A percentile compares a stretch with the other conserved stretches of the same genome.
phyloP scores from a whole-genome alignment of 2,329 filamentous ascomycete species.

The Scortechinia acanthostroma region DNA sequence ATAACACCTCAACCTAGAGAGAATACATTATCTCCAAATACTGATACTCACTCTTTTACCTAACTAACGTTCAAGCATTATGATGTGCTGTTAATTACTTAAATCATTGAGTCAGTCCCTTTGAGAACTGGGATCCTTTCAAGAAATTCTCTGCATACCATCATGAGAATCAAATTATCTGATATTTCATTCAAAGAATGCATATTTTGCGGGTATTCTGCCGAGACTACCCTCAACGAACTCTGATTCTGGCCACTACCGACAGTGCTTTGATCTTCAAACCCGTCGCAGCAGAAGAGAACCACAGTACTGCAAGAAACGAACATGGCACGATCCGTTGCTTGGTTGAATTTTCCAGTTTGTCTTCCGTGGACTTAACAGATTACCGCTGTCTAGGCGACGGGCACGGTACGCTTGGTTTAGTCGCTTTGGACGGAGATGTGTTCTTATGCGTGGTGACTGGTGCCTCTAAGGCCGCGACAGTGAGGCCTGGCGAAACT shows the following conservation, averaged over 20 bases:
- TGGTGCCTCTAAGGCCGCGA: slow-evolving; percentile 70
- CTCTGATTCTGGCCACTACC: slow-evolving; percentile 76
- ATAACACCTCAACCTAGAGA: too few relatives aligned
- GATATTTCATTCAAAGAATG: background rate
- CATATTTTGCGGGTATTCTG: slow-evolving; percentile 57
- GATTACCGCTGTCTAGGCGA: slow-evolving; percentile 66
- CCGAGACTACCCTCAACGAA: slow-evolving; percentile 78
- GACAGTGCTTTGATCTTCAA: slow-evolving; percentile 74
- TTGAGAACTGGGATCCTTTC: too few relatives aligned
- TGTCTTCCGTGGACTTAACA: slow-evolving; percentile 68
- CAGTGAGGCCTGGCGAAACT: slow-evolving; percentile 77
- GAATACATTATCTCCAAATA: too few relatives aligned
- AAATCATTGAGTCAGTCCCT: too few relatives aligned
- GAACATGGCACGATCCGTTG: slow-evolving; percentile 81
- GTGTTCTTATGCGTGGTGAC: slow-evolving; percentile 89
- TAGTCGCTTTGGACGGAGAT: slow-evolving; percentile 77
- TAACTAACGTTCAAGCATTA: too few relatives aligned
- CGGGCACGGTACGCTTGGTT: slow-evolving; percentile 77
- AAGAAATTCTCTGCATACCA: too few relatives aligned
- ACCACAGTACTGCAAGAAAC: slow-evolving; percentile 33
- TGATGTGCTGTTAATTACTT: too few relatives aligned
- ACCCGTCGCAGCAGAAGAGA: slow-evolving; percentile 8
- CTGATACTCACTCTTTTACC: too few relatives aligned
- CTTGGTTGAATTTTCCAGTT: slow-evolving; percentile 65
- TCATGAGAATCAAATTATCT: too few relatives aligned